phyloP scores from a whole-genome alignment of 192 early-diverging fungal species.

The Borealophlyctis nickersoniae region DNA sequence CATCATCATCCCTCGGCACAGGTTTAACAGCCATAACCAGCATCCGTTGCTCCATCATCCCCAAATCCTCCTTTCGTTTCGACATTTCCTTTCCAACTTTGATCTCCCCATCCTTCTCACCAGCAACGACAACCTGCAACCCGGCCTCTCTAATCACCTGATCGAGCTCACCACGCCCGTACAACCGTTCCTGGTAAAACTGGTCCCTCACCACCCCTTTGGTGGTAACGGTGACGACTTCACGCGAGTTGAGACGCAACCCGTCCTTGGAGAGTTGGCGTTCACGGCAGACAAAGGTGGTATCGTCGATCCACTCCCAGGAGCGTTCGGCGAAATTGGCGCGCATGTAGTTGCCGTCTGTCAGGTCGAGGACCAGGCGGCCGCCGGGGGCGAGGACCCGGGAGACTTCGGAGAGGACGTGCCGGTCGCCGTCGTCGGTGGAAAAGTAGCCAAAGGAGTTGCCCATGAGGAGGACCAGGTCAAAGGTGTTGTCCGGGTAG shows the following conservation, averaged over 20 bases:
- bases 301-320: constrained; percentile 69
- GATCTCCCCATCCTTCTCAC: constrained; percentile 14
- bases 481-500: constrained; percentile 45
- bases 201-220: constrained; percentile 63
- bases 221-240: constrained; percentile 48
- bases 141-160: constrained; percentile 32
- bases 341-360: constrained; percentile 59
- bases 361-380: constrained; percentile 52
- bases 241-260: constrained; percentile 50
- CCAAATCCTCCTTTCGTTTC: constrained; percentile 61
- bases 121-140: constrained; percentile 17
- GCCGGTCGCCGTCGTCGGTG: constrained; percentile 46
- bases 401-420: constrained; percentile 46
- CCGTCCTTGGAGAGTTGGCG: constrained; percentile 52
- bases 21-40: constrained; percentile 41
- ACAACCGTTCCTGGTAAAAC: constrained; percentile 64
- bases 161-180: constrained; percentile 43
- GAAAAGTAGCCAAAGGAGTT: constrained; percentile 70
- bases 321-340: constrained; percentile 49
- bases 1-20: background rate
- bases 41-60: constrained; percentile 64
- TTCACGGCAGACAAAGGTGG: constrained; percentile 63
- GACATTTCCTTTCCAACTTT: constrained; percentile 50
- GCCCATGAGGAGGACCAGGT: constrained; percentile 58
- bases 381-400: constrained; percentile 55